These are phyloP conservation scores for Volvariella volvacea DNA, from an alignment of 1,284 basidiomycete genomes.

Conservation along the genomic window DNA sequence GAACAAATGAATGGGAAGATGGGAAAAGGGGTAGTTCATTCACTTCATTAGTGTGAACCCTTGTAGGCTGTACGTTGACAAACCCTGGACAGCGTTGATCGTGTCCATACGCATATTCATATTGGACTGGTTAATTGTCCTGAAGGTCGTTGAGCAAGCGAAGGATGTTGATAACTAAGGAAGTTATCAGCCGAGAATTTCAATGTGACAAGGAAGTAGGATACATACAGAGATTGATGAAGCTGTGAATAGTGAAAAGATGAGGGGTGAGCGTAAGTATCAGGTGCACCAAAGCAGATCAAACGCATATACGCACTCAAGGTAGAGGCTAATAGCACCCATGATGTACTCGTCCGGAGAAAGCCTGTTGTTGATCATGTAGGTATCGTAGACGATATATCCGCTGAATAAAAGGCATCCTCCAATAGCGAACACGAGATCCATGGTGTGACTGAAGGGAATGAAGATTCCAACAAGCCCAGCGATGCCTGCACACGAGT, in stretches of 20 bases:
- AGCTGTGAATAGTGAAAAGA: slow-evolving; percentile 29
- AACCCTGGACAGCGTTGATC: not conserved
- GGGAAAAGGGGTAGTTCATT: no score
- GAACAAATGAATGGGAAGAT: no score
- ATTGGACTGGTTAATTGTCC: slow-evolving; percentile 25
- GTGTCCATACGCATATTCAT: no score
- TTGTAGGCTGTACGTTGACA: not conserved
- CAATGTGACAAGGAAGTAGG: not conserved
- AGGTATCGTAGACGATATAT: slow-evolving; percentile 84
- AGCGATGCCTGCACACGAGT: slow-evolving; percentile 51
- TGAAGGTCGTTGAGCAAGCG: slow-evolving; percentile 59
- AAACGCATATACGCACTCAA: slow-evolving; percentile 53
- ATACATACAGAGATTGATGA: slow-evolving; percentile 69
- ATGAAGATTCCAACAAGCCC: slow-evolving; percentile 75
- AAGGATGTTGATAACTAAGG: slow-evolving; percentile 67
- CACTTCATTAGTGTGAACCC: no score
- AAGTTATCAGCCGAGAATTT: slow-evolving; percentile 7
- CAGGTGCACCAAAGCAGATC: not conserved
- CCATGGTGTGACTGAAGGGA: slow-evolving; percentile 71
- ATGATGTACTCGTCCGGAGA: slow-evolving; percentile 87
- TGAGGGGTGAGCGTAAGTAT: slow-evolving; percentile 1
- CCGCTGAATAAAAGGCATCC: slow-evolving; percentile 80
- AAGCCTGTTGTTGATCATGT: slow-evolving; percentile 72
- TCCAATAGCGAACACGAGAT: slow-evolving; percentile 72
- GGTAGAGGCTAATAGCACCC: slow-evolving; percentile 81